These are phyloP conservation scores for Fraxinus albicans DNA, from an alignment of 305 asterid genomes.

Conservation along the genomic window DNA sequence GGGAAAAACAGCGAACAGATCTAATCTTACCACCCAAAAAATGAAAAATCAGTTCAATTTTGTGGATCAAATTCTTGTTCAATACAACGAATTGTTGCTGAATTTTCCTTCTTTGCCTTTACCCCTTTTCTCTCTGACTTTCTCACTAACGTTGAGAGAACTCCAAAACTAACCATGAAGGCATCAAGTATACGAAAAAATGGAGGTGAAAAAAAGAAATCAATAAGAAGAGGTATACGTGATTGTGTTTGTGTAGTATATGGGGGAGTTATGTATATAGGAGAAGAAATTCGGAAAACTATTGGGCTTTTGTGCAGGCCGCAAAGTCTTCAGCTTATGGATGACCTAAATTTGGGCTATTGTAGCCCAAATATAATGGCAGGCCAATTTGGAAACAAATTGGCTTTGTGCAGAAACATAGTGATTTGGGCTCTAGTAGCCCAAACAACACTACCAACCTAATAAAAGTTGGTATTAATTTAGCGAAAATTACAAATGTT, in stretches of 20 bases:
- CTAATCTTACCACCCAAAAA: constrained; percentile 33
- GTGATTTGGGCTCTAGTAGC: background rate
- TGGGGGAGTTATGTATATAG: background rate
- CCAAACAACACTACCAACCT: background rate
- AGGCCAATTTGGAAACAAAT: background rate
- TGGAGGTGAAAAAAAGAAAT: background rate
- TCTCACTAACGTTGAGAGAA: background rate
- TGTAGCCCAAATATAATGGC: background rate
- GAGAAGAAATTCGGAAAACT: constrained; percentile 19
- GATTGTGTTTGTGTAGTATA: background rate
- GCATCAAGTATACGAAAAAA: background rate
- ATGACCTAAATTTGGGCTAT: background rate
- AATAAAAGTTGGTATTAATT: too few relatives aligned
- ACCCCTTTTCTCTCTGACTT: background rate
- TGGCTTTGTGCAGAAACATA: background rate
- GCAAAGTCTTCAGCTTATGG: background rate
- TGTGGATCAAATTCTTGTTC: constrained; percentile 28
- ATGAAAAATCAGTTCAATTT: constrained; percentile 4
- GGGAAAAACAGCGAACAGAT: constrained; percentile 40
- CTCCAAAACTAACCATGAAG: background rate
- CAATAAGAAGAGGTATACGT: background rate
- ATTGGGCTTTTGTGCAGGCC: constrained; percentile 9
- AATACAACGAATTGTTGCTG: constrained; percentile 1
- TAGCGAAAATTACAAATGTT: too few relatives aligned
- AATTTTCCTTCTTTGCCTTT: background rate